Percentiles rank a stretch among this genome's conserved stretches.
phyloP scores from a whole-genome alignment of 1,139 yeast species.

The Geotrichum histeridarum region DNA sequence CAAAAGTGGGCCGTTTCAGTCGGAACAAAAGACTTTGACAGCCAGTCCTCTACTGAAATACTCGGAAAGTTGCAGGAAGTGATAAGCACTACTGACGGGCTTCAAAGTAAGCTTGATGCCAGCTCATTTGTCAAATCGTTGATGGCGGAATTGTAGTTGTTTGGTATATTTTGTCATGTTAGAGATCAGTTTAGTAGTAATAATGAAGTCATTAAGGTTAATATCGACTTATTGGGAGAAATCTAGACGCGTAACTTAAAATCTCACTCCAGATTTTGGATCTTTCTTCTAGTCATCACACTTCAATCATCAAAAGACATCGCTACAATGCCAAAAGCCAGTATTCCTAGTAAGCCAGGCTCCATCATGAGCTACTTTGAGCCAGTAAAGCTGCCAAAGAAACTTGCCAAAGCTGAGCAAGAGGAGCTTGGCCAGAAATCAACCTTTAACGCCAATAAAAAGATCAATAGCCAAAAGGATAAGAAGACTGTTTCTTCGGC shows the following conservation, averaged over 20 bases:
- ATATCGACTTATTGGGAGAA: background rate
- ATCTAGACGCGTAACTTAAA: background rate
- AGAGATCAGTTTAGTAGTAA: too few relatives aligned
- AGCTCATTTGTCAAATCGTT: conserved; percentile 23
- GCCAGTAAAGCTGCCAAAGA: conserved; percentile 3
- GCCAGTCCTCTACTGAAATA: conserved; percentile 40
- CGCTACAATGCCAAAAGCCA: conserved; percentile 3
- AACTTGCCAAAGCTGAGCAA: conserved; percentile 11
- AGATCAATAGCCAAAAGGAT: background rate
- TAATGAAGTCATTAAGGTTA: too few relatives aligned
- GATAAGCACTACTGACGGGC: conserved; percentile 20
- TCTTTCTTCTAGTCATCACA: background rate
- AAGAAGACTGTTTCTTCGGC: background rate
- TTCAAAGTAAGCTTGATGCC: conserved; percentile 18
- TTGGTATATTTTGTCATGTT: background rate
- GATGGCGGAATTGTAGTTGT: conserved; percentile 22
- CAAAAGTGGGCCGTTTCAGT: conserved; percentile 57
- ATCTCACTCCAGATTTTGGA: too few relatives aligned
- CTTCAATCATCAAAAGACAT: background rate
- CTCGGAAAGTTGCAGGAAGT: conserved; percentile 41
- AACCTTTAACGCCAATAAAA: background rate
- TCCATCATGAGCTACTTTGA: conserved; percentile 13
- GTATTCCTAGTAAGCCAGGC: background rate
- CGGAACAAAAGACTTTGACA: conserved; percentile 35
- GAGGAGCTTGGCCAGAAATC: background rate